A percentile compares a stretch with the other conserved stretches of the same genome.
phyloP scores from a whole-genome alignment of 805 yeast genomes.

The Saccharomyces paradoxus region DNA sequence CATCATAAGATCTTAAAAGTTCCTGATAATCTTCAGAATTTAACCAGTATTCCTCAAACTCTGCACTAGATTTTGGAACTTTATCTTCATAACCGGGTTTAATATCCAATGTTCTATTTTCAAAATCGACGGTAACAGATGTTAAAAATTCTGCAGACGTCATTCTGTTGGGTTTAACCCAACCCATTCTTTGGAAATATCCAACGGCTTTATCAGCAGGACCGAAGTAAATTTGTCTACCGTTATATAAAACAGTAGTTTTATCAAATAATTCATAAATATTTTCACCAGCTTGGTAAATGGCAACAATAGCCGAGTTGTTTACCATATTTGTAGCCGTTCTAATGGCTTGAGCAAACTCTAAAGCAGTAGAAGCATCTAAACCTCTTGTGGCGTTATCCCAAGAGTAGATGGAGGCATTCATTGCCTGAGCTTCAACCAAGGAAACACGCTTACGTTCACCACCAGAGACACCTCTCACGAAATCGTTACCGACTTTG shows the following conservation, averaged over 20 bases:
- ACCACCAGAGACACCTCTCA: slow-evolving; percentile 68
- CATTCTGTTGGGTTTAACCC: slow-evolving; percentile 52
- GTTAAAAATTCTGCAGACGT: slow-evolving; percentile 63
- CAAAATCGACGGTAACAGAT: slow-evolving; percentile 54
- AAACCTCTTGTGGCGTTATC: slow-evolving; percentile 67
- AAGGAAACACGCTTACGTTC: slow-evolving; percentile 65
- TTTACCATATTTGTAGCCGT: slow-evolving; percentile 49
- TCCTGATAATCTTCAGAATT: slow-evolving; percentile 45
- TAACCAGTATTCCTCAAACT: slow-evolving; percentile 54
- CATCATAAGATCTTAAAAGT: slow-evolving; percentile 33
- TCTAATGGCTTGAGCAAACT: slow-evolving; percentile 52
- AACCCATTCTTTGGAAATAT: slow-evolving; percentile 55
- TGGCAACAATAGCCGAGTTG: slow-evolving; percentile 54
- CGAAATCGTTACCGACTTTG: slow-evolving; percentile 58
- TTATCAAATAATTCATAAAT: slow-evolving; percentile 55
- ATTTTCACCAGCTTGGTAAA: slow-evolving; percentile 62
- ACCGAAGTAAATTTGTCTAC: slow-evolving; percentile 56
- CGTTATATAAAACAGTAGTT: slow-evolving; percentile 51
- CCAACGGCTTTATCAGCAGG: slow-evolving; percentile 44
- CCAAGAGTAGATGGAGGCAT: slow-evolving; percentile 51
- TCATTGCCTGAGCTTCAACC: slow-evolving; percentile 52
- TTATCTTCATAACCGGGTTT: slow-evolving; percentile 41
- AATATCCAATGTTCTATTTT: slow-evolving; percentile 41
- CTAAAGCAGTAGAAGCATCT: slow-evolving; percentile 64
- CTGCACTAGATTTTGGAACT: slow-evolving; percentile 49